These are phyloP conservation scores for Amylostereum chailletii DNA, from an alignment of 1,284 basidiomycete species.

Conservation along the genomic window DNA sequence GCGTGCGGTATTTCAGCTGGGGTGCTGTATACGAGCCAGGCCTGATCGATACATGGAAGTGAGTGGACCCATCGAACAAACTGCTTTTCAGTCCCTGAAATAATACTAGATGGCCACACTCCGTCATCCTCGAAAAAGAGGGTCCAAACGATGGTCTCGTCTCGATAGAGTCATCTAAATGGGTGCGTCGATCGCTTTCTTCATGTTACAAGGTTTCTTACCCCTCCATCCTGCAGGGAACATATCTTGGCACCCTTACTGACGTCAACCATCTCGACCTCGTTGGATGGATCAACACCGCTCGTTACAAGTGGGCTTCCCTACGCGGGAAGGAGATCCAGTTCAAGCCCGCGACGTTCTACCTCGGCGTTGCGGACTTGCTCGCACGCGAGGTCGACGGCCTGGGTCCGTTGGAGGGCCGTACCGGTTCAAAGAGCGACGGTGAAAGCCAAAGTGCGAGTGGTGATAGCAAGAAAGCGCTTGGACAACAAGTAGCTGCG, in stretches of 20 bases:
- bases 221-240: constrained; percentile 39
- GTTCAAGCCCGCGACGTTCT: constrained; percentile 85
- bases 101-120: constrained; percentile 61
- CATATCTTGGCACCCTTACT: constrained; percentile 78
- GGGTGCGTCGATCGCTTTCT: constrained; percentile 36
- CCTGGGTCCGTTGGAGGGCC: constrained; percentile 9
- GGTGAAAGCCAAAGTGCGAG: not conserved
- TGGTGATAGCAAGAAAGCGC: not conserved
- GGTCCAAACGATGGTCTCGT: constrained; percentile 91
- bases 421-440: not conserved
- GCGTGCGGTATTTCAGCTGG: constrained; percentile 88
- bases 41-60: constrained; percentile 83
- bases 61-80: constrained; percentile 14
- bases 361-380: constrained; percentile 68
- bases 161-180: constrained; percentile 74
- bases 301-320: constrained; percentile 79
- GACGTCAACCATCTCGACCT: constrained; percentile 92
- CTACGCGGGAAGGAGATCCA: constrained; percentile 84
- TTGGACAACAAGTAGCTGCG: not conserved
- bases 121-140: constrained; percentile 80
- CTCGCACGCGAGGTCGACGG: constrained; percentile 65
- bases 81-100: not conserved
- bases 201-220: not conserved
- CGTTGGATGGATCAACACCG: constrained; percentile 78
- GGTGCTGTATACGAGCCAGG: constrained; percentile 86